Percentiles rank a stretch among this genome's conserved stretches.
These are phyloP conservation scores for Yamadazyma akitaensis DNA, from an alignment of 805 yeast species.

Conservation along the genomic window DNA sequence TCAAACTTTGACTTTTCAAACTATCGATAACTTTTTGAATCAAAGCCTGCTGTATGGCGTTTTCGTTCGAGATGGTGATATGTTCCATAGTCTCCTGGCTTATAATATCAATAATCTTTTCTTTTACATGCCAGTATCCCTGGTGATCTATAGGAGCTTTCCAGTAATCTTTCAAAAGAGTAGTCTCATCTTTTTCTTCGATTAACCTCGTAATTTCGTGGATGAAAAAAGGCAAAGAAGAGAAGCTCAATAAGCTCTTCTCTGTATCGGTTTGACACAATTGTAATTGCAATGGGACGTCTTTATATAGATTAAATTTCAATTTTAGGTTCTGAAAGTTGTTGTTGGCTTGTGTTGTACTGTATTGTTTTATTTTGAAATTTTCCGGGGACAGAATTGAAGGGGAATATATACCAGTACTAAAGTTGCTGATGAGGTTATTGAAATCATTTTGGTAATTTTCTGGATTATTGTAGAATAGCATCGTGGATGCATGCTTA, in stretches of 20 bases:
- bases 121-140: slow-evolving; percentile 35
- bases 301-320: slow-evolving; percentile 39
- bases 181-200: slow-evolving; percentile 12
- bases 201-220: slow-evolving; percentile 19
- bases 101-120: slow-evolving; percentile 21
- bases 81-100: slow-evolving; percentile 16
- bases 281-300: slow-evolving; percentile 36
- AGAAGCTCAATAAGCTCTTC: slow-evolving; percentile 19
- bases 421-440: slow-evolving; percentile 20
- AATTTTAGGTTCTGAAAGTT: slow-evolving; percentile 36
- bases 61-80: slow-evolving; percentile 16
- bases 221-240: slow-evolving; percentile 33
- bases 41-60: slow-evolving; percentile 20
- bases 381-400: slow-evolving; percentile 29
- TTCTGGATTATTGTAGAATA: slow-evolving; percentile 18
- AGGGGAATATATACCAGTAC: slow-evolving; percentile 41
- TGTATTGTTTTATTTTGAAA: slow-evolving; percentile 18
- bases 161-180: slow-evolving; percentile 20
- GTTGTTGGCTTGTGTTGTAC: slow-evolving; percentile 26
- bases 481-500: slow-evolving; percentile 20
- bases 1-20: slow-evolving; percentile 8
- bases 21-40: slow-evolving; percentile 16
- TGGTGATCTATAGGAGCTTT: slow-evolving; percentile 27
- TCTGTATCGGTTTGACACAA: slow-evolving; percentile 14
- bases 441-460: slow-evolving; percentile 24